These are phyloP conservation scores for Epichloe aotearoae DNA, from an alignment of 2,329 filamentous ascomycete species.

Conservation along the genomic window DNA sequence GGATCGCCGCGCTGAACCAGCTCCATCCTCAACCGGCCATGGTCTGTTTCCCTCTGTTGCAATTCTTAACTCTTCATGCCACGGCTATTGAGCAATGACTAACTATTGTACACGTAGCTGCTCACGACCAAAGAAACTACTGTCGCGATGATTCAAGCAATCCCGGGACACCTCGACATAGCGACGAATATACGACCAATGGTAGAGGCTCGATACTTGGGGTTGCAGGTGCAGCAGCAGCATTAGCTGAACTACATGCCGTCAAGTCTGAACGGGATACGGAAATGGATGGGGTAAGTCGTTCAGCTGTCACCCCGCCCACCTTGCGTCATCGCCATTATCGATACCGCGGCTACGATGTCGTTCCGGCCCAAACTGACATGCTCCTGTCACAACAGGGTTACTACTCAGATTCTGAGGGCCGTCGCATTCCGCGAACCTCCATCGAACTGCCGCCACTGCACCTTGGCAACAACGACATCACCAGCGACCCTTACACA, in stretches of 20 bases:
- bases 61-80: neutral
- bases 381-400: constrained; percentile 28
- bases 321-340: constrained; percentile 13
- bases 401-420: constrained; percentile 59
- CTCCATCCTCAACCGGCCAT: constrained; percentile 19
- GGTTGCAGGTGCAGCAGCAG: constrained; percentile 64
- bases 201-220: constrained; percentile 30
- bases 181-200: constrained; percentile 52
- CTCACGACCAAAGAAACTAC: constrained; percentile 39
- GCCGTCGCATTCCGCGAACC: constrained; percentile 47
- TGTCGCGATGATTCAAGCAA: constrained; percentile 51
- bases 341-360: constrained; percentile 3
- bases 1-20: constrained; percentile 39
- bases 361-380: constrained; percentile 1
- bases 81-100: neutral
- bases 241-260: constrained; percentile 68
- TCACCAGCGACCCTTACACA: constrained; percentile 63
- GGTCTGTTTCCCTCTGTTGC: constrained; percentile 16
- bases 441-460: constrained; percentile 64
- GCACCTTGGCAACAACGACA: constrained; percentile 40
- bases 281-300: constrained; percentile 63
- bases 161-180: constrained; percentile 53
- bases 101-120: constrained; percentile 22
- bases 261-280: constrained; percentile 64
- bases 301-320: constrained; percentile 11